Conservation (phyloP, 2,329 filamentous ascomycete species). For the Beauveria asiatica region DNA sequence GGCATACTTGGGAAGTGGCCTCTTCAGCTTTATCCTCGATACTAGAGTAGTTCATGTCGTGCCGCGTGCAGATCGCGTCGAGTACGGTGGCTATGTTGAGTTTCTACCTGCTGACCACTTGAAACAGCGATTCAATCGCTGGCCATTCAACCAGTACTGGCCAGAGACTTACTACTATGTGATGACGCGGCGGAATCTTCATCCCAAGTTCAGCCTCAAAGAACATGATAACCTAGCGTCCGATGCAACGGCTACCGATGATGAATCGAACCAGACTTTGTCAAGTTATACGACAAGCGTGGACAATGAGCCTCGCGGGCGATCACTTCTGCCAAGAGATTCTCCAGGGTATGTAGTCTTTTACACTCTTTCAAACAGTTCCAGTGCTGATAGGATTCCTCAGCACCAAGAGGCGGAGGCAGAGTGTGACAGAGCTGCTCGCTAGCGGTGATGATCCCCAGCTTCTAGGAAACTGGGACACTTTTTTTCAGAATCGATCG, state of each 20-base stretch:
- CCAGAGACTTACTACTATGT: background rate
- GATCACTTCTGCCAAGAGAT: background rate
- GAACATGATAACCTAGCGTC: background rate
- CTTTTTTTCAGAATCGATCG: background rate
- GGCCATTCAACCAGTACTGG: constrained; percentile 2
- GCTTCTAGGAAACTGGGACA: background rate
- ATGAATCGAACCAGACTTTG: background rate
- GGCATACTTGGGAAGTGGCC: accelerated
- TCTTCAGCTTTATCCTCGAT: background rate
- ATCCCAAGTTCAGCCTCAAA: background rate
- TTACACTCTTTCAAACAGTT: too few species aligned
- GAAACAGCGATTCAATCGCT: background rate
- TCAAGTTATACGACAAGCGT: background rate
- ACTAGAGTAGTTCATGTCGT: background rate
- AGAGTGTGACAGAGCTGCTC: background rate
- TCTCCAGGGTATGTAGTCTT: background rate
- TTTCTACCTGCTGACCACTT: background rate
- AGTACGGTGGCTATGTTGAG: background rate
- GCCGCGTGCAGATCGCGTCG: background rate
- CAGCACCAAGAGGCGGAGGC: background rate
- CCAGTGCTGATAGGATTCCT: background rate
- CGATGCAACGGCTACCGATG: background rate
- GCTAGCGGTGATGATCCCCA: background rate
- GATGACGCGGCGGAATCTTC: background rate
- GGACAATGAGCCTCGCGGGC: background rate